Base-by-base conservation (phyloP, 495 filamentous ascomycete genomes). In the Trichoderma virens region DNA sequence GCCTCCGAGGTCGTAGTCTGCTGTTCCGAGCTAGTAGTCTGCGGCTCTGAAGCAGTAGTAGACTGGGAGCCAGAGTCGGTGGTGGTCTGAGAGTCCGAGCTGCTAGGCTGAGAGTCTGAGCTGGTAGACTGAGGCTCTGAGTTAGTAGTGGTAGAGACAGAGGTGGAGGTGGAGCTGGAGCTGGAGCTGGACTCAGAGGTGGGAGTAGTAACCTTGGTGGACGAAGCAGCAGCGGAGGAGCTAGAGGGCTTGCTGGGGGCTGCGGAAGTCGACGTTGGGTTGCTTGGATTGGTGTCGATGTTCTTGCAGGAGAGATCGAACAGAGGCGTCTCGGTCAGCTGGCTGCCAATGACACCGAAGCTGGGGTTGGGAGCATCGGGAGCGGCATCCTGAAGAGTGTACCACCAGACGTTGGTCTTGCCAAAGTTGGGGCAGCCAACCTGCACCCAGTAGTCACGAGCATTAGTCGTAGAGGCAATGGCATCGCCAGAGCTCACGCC, bases 401-500 rank as follows among this genome's bases (percentile, higher is more conserved):
- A 91, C 83, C 85, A 95, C 82, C 83, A 95, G 63, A 85, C 86
- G 75, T 90, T 91, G 74, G 76, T 76, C 34, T 79, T 78, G 63
- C 83, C 86, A 65, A 92, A 86, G 39, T 90, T 74, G 62, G 72
- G 64, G 82, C 93, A 97, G 30, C 84, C 90, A 63, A 93, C 88
- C 59, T 87, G 73, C 65, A 90, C 81, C 90, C 90, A 97, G 79
- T 86, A 97, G 30, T 72, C 81, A 80, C 89, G 82, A 32, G 91
- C 89, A 71, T 94, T 95, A n/a, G 76, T 78, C 30, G 73, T 60
- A 23, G 77, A 84, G 27, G 93, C 82, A 8, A 88, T 76, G 62
- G 88, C 91, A 41, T 84, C 71, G 65, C 83, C 85, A 65, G 82
- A 73, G 18, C 75, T 79, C 39, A 78, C 71, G 34, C 91, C 92